Evolutionary conservation across 345 rosid species (phyloP).

Genomic region (Lagerstroemia speciosa): DNA sequence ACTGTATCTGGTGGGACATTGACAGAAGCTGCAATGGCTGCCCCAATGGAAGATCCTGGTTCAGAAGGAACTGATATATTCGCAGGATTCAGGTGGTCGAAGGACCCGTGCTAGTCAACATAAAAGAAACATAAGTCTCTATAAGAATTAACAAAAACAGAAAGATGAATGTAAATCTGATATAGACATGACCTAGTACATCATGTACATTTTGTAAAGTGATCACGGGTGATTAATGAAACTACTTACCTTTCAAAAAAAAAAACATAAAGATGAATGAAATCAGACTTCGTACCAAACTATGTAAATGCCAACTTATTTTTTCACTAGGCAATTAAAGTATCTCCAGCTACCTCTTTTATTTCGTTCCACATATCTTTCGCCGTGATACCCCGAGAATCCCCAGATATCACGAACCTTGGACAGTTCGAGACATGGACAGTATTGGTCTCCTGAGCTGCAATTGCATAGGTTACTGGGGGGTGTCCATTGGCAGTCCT

Average conservation of each 20-base stretch:
- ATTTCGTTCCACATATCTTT: conserved; percentile 82
- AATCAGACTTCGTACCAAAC: background rate
- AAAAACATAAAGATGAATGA: background rate
- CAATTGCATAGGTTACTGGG: conserved; percentile 55
- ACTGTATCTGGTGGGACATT: conserved; percentile 44
- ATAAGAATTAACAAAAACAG: background rate
- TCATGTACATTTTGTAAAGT: too few species aligned
- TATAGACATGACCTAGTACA: too few species aligned
- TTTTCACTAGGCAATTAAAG: background rate
- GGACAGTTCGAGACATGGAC: conserved; percentile 70
- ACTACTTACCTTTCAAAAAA: too few species aligned
- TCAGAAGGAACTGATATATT: conserved; percentile 44
- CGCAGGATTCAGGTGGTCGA: conserved; percentile 39
- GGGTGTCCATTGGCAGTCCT: conserved; percentile 59
- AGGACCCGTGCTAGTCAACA: conserved; percentile 53
- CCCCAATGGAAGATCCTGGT: conserved; percentile 79
- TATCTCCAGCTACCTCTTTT: conserved; percentile 43
- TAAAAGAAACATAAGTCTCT: background rate
- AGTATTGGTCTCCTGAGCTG: conserved; percentile 55
- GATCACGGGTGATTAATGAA: too few species aligned
- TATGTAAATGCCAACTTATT: background rate
- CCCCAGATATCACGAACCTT: conserved; percentile 60
- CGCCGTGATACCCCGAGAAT: conserved; percentile 56
- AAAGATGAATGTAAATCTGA: background rate
- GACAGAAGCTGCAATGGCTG: conserved; percentile 78